Evolutionary conservation across 371 early-diverging fungal genomes (phyloP).

Genomic region (Apophysomyces variabilis): DNA sequence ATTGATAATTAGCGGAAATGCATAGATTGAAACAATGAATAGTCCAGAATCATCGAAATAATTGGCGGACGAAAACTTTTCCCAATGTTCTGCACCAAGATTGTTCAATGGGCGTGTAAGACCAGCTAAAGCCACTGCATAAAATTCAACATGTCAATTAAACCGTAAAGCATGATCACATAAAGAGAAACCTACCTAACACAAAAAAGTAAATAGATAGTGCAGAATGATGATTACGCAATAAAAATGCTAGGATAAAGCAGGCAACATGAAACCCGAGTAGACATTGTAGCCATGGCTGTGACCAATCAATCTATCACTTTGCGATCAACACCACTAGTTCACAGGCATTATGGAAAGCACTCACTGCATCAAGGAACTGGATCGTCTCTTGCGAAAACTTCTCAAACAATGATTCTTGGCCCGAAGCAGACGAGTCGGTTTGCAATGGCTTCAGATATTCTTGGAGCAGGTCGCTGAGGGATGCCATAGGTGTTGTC

Average conservation of each 20-base stretch:
- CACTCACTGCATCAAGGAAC: conserved; percentile 33
- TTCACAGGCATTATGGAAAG: not conserved
- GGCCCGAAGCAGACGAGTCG: not conserved
- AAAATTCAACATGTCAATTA: conserved; percentile 1
- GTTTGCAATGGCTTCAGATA: conserved; percentile 4
- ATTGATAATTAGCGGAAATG: conserved; percentile 50
- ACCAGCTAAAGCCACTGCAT: conserved; percentile 43
- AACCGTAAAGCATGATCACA: not conserved
- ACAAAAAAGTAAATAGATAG: conserved; percentile 40
- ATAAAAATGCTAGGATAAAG: conserved; percentile 23
- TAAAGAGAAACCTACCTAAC: conserved; percentile 25
- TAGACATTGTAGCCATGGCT: conserved; percentile 42
- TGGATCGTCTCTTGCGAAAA: conserved; percentile 24
- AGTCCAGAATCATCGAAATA: conserved; percentile 55
- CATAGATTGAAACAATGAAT: conserved; percentile 49
- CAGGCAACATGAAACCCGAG: conserved; percentile 44
- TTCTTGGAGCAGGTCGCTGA: conserved; percentile 10
- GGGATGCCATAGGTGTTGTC: conserved; percentile 4
- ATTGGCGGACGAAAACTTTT: conserved; percentile 36
- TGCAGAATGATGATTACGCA: conserved; percentile 32
- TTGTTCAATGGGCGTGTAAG: conserved; percentile 45
- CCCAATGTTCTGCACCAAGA: conserved; percentile 40
- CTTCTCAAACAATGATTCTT: conserved; percentile 4
- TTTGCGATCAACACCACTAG: not conserved
- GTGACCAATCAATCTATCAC: conserved; percentile 53